Base-by-base conservation (phyloP, 208 protist species). In the Crithidia fasciculata region DNA sequence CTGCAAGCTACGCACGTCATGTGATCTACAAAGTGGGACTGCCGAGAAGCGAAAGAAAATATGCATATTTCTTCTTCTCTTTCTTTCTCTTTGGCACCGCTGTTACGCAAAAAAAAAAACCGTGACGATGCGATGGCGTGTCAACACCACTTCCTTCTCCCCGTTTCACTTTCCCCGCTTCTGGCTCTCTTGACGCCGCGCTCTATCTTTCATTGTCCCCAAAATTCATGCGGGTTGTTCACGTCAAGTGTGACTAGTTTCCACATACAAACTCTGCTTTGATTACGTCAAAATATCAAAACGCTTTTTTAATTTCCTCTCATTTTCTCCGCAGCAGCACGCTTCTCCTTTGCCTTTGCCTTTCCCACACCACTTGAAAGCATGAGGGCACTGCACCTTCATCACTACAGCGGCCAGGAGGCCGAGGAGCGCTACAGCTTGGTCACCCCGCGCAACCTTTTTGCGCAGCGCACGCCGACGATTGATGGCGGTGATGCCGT, bases 391-490 rank as follows among this genome's bases (percentile, higher is more conserved):
- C 69, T 91, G 39, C 60, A 73, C 41, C 65, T 91, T 16, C 67
- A 86, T 36, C 86, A 92, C 61, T 71, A 89, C 55, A 82, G 60
- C 36, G 78, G 82, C 28, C 73, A 80, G 53, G 88, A 87, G 55
- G 80, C 83, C 5, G 78, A 87, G 40, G 59, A 58, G 58, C 79
- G 68, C 56, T 93, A 85, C 57, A 58, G 76, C 54, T 71, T 95
- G 58, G 10, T 64, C n/a, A 67, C 80, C 36, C 60, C 65, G 56
- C 82, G 86, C 49, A 76, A 88, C 61, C 72, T 95, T 28, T 88
- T 95, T 49, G 39, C 56, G 37, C 90, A 95, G 73, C 88, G 90
- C 50, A 71, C 40, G 8, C 86, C 89, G 8, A 83, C 72, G 8
- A 54, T 97, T 44, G 76, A 81, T 63, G 72, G 60, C 6, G 88